Base-by-base conservation (phyloP, 225 moss, liverwort and hornwort genomes). In the Sphagnum tenellum region DNA sequence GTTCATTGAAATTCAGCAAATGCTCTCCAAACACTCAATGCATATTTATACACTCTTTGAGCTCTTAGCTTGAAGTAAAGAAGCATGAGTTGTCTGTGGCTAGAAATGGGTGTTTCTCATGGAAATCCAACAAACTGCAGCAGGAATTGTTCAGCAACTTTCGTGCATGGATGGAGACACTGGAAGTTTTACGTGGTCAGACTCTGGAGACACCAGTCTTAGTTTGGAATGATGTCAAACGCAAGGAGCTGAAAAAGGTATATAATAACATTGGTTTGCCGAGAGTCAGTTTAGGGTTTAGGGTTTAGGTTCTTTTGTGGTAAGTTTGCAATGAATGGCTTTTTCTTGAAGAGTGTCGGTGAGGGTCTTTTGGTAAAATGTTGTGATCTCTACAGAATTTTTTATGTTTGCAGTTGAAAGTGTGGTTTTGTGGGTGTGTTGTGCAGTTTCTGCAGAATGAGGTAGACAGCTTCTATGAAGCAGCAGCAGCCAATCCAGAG, bases 181-280 rank as follows among this genome's bases (percentile, higher is more conserved):
- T 98, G 59, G 93, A 93, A 74, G 79, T 89, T 56, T 63, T 98
- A 66, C 82, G 87, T 70, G 67, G 68, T 60, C 90, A 93, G 56
- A 85, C 86, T 59, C 85, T 98, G 45, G 89, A 93, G 77, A 89
- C 96, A 48, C 96, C 96, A 69, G 90, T 92, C 12, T 76, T 98
- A 74, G 96, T 98, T 60, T 98, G 96, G 96, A 98, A 98, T 75
- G 93, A 98, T 74, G 65, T 85, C 29, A 98, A 93, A 83, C 87
- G 96, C 59, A 68, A 77, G 71, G 93, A 98, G 79, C 90, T 98
- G 57, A 85, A 82, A 69, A 81, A 87, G 89, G 94, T 94, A 70
- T 46, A 8, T 55, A 29, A 29, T 29, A 29, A 29, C 29, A 29
- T 29, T 29, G 29, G 29, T 29, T 29, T 29, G 29, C 29, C 1